Evolutionary conservation across 2,329 filamentous ascomycete genomes (phyloP), one percentile per base, ranked within the genome.

Genomic region (Bipolaris gigantea): DNA sequence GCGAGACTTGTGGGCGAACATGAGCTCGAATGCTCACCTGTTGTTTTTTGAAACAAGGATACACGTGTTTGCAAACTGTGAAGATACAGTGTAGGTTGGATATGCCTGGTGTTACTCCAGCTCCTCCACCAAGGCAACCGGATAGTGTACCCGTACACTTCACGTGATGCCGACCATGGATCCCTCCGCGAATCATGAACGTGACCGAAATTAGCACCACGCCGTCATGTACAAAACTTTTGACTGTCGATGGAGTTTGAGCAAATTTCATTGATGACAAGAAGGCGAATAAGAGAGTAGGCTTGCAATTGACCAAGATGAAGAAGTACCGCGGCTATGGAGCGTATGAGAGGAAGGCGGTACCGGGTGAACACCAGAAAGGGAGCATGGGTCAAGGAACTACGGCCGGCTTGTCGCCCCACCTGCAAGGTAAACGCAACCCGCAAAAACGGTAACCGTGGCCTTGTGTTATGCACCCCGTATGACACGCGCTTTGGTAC

Each of bases 1-100:
- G 54, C 72, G 66, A 35, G 72, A 73, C 15, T 62, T 65, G 13
- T 55, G 53, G 42, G 69, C 62, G 55, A 63, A 71, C 10, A 73
- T 60, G 51, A 69, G 72, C 45, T 70, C 65, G 44, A 67, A 48
- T 8, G 56, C 57, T 10, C 57, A 61, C 61, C 65, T 67, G 16
- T 10, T 50, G 36, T 27, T 27, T 25, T 25, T 9, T 2, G 16
- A 13, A n/a, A 9, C 6, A 13, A 19, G n/a, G 16, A 5, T 25
- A 23, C 13, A 7, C 6, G 15, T 11, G 32, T 3, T 10, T 27
- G 8, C 9, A 18, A 33, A 15, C 13, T 30, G n/a, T 15, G 9
- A 3, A 27, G 40, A 34, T 19, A 13, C 25, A 21, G 46, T 9
- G 36, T 46, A 2, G 25, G 30, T 36, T 11, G 11, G 21, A 10